Evolutionary conservation across 805 yeast genomes (phyloP).

Genomic region (Zygoascus bituminiphila): DNA sequence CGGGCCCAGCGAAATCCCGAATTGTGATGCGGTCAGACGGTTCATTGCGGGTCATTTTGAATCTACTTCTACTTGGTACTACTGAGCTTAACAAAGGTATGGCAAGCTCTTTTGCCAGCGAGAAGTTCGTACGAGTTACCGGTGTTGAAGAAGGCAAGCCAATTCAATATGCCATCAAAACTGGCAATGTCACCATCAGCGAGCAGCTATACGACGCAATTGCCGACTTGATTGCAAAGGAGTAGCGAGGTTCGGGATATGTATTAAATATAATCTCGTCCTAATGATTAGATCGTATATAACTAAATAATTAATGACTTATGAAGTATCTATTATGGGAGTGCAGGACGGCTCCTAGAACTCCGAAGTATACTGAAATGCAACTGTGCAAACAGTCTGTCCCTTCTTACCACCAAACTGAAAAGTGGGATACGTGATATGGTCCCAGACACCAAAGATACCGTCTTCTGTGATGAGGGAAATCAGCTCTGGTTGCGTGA

Average conservation of each 20-base stretch:
- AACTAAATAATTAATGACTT: neutral
- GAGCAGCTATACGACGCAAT: conserved; percentile 43
- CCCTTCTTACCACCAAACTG: conserved; percentile 89
- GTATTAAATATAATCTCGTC: too few species aligned
- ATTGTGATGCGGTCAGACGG: conserved; percentile 90
- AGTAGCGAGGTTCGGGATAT: neutral
- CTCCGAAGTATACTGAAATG: conserved; percentile 37
- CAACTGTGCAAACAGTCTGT: conserved; percentile 78
- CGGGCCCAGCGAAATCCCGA: conserved; percentile 40
- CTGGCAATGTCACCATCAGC: conserved; percentile 54
- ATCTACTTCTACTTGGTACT: conserved; percentile 55
- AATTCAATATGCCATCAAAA: conserved; percentile 73
- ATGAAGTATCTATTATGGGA: neutral
- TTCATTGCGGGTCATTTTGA: conserved; percentile 70
- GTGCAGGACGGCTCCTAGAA: neutral
- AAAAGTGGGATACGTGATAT: conserved; percentile 69
- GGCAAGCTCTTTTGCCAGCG: conserved; percentile 76
- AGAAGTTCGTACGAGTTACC: conserved; percentile 71
- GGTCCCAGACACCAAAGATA: conserved; percentile 47
- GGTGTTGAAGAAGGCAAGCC: conserved; percentile 61
- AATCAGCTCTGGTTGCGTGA: conserved; percentile 71
- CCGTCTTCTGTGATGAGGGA: conserved; percentile 41
- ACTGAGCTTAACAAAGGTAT: conserved; percentile 69
- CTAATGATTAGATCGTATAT: neutral
- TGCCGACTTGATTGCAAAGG: conserved; percentile 13